A percentile compares a stretch with the other conserved stretches of the same genome.
Conservation (phyloP, 805 yeast genomes). For the Kluyveromyces siamensis region DNA sequence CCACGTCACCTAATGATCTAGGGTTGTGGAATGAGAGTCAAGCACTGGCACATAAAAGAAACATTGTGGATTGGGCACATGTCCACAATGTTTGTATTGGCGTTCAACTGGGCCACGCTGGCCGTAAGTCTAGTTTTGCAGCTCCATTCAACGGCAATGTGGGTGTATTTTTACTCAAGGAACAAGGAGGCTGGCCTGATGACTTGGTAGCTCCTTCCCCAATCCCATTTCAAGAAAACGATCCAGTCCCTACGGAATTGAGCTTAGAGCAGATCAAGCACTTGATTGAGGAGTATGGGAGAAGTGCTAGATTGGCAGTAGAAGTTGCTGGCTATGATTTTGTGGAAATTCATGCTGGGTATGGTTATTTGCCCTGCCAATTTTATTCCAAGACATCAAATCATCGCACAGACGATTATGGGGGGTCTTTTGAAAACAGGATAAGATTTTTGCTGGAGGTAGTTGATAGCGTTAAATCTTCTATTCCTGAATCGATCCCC, state of each 20-base stretch:
- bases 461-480: conserved; percentile 36
- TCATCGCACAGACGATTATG: conserved; percentile 52
- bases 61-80: conserved; percentile 38
- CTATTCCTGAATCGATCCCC: conserved; percentile 35
- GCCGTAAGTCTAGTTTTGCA: conserved; percentile 37
- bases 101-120: conserved; percentile 48
- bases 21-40: conserved; percentile 46
- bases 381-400: conserved; percentile 41
- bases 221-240: conserved; percentile 18
- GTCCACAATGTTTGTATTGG: conserved; percentile 39
- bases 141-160: conserved; percentile 23
- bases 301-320: conserved; percentile 42
- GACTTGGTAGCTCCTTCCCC: conserved; percentile 40
- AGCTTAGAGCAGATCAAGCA: conserved; percentile 33
- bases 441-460: conserved; percentile 40
- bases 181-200: conserved; percentile 36
- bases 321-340: conserved; percentile 47
- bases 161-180: conserved; percentile 25
- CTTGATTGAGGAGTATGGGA: conserved; percentile 34
- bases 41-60: conserved; percentile 30
- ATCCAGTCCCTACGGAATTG: conserved; percentile 34
- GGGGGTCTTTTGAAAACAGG: conserved; percentile 55
- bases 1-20: conserved; percentile 35
- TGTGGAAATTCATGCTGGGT: conserved; percentile 55
- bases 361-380: conserved; percentile 46